Evolutionary conservation across 345 rosid species (phyloP).

Genomic region (Aurinia saxatilis): DNA sequence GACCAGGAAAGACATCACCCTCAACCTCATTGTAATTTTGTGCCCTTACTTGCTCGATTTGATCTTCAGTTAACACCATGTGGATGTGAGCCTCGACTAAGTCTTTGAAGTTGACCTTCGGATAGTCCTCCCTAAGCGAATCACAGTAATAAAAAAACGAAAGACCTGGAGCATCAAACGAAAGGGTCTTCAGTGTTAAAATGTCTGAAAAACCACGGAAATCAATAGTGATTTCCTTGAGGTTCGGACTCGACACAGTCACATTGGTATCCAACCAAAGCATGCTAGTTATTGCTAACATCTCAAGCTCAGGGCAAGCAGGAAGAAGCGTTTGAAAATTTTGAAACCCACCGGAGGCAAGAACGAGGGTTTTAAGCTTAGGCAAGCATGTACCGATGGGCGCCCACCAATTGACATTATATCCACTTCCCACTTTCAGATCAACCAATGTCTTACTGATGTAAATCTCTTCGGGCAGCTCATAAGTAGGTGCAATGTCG

Average conservation of each 20-base stretch:
- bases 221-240: conserved; percentile 2
- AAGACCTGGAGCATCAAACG: conserved; percentile 14
- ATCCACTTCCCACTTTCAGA: background rate
- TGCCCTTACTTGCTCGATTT: background rate
- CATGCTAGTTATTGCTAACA: background rate
- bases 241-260: conserved; percentile 12
- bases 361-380: conserved; percentile 1
- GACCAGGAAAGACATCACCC: too few species aligned
- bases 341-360: conserved; percentile 6
- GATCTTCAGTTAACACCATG: background rate
- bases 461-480: conserved; percentile 8
- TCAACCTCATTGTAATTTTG: too few species aligned
- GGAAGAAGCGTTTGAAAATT: conserved; percentile 23
- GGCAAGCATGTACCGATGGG: conserved; percentile 4
- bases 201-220: too few species aligned
- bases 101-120: background rate
- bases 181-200: background rate
- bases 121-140: conserved; percentile 5
- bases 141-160: conserved; percentile 1
- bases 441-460: conserved; percentile 10
- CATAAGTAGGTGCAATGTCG: background rate
- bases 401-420: conserved; percentile 10
- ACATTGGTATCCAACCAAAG: conserved; percentile 14
- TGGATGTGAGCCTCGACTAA: background rate
- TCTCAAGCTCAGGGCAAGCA: conserved; percentile 19